These are phyloP conservation scores for Athelia psychrophila DNA, from an alignment of 1,284 basidiomycete genomes.

Conservation along the genomic window DNA sequence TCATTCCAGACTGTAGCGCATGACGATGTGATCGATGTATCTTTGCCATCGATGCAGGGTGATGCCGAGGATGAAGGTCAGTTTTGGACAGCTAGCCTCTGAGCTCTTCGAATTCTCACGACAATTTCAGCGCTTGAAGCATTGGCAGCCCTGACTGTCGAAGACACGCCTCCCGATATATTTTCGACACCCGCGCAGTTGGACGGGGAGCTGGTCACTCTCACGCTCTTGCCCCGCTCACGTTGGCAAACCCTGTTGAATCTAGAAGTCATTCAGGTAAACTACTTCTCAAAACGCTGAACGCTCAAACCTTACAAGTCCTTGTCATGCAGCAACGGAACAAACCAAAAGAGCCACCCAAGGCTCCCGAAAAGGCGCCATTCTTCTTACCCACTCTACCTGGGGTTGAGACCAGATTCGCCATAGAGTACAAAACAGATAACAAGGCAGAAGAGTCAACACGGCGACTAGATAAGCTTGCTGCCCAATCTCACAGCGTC, in stretches of 20 bases:
- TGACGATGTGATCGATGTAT: constrained; percentile 66
- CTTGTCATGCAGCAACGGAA: constrained; percentile 71
- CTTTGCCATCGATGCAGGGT: constrained; percentile 84
- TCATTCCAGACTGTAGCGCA: constrained; percentile 80
- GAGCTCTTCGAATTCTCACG: constrained; percentile 1
- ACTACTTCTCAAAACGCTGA: constrained; percentile 4
- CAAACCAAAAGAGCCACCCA: constrained; percentile 94
- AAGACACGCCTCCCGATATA: constrained; percentile 61
- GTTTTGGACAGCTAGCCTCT: constrained; percentile 6
- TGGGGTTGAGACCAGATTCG: constrained; percentile 81
- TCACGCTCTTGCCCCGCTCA: constrained; percentile 89
- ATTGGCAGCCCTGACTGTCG: constrained; percentile 52
- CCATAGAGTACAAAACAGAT: constrained; percentile 43
- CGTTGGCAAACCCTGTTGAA: constrained; percentile 97
- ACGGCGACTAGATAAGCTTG: constrained; percentile 53
- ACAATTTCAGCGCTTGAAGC: constrained; percentile 58
- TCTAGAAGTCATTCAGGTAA: constrained; percentile 89
- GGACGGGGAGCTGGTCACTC: constrained; percentile 83
- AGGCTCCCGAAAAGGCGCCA: constrained; percentile 92
- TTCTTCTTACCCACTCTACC: constrained; percentile 95
- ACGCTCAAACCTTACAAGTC: constrained; percentile 1
- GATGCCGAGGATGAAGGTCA: constrained; percentile 69
- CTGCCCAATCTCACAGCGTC: constrained; percentile 64
- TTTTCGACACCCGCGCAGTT: constrained; percentile 87
- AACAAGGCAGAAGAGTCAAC: constrained; percentile 43